Evolutionary conservation across 768 basidiomycete species (phyloP), one percentile per base, ranked within the genome.

Genomic region (Auriscalpium orientale): DNA sequence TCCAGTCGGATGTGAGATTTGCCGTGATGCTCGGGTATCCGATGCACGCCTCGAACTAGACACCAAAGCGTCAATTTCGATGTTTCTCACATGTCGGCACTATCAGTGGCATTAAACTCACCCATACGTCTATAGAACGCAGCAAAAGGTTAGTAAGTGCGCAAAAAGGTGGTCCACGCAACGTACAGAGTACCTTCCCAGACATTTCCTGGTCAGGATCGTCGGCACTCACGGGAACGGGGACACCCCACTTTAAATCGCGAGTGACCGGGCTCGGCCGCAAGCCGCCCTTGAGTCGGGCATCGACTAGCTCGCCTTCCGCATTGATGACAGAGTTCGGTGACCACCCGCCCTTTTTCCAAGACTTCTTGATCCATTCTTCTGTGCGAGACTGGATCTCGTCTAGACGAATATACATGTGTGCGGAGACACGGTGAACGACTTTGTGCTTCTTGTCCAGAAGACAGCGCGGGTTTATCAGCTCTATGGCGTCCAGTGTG

Each of bases 11-110:
- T 37, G 91, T 95, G 75, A 95, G 94, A 67, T 87, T 89, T 52
- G 94, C 93, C 2, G 97, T 99, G 60, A 99, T 98, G 71, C 95
- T 97, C 3, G 90, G 85, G 70, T 99, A 99, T 56, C 97, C 97
- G 55, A 97, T 91, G 8, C 91, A 91, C 0, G 95, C 95, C 63
- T 99, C 95, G 66, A 95, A 98, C 95, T 94, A 56, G 4, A 28
- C 28, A 28, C 28, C 4, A 28, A 28, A 1, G 2, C 28, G 28
- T 28, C 28, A 28, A 2, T 28, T 28, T 28, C 28, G 4, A 28
- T 5, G 7, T 5, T 1, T 28, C 28, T 4, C 28, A 28, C 28
- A 28, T 2, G 28, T 28, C 37, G 13, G 35, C 34, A 50, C 35
- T 43, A 9, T 16, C 16, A 4, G 7, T 49, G 18, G 3, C 6